These are phyloP conservation scores for Fusarium sp. DNA, from an alignment of 2,329 filamentous ascomycete genomes.

Conservation along the genomic window DNA sequence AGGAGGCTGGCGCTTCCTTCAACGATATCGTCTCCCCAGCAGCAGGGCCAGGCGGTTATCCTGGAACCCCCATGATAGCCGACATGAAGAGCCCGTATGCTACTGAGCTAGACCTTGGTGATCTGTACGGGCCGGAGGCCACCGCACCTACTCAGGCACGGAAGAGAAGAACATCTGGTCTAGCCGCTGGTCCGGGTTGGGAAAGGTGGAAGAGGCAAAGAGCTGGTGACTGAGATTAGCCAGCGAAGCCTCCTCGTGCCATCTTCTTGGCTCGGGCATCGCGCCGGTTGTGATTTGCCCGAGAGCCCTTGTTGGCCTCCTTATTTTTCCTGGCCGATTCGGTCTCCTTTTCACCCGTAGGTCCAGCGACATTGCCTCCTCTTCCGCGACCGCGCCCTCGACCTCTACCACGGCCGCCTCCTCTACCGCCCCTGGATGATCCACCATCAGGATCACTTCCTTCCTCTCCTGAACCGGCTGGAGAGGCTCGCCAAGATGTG, in stretches of 20 bases:
- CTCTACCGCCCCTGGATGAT: constrained; percentile 63
- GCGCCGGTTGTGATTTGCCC: constrained; percentile 89
- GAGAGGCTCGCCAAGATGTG: constrained; percentile 75
- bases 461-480: constrained; percentile 70
- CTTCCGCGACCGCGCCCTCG: constrained; percentile 67
- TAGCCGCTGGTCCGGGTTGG: background rate
- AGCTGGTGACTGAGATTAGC: constrained; percentile 46
- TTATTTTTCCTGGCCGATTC: constrained; percentile 81
- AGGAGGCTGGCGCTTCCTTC: constrained; percentile 56
- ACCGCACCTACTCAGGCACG: constrained; percentile 30
- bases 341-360: constrained; percentile 78
- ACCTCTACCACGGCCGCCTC: constrained; percentile 63
- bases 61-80: constrained; percentile 52
- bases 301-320: constrained; percentile 84
- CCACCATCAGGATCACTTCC: constrained; percentile 66
- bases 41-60: constrained; percentile 24
- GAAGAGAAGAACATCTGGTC: constrained; percentile 31
- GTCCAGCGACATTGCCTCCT: constrained; percentile 74
- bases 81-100: constrained; percentile 60
- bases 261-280: constrained; percentile 78
- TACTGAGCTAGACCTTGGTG: constrained; percentile 54
- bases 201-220: constrained; percentile 44
- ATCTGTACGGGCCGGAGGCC: constrained; percentile 47
- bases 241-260: constrained; percentile 65
- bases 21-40: constrained; percentile 48